phyloP scores from a whole-genome alignment of 1,284 basidiomycete genomes.

The Termitomyces sp. region DNA sequence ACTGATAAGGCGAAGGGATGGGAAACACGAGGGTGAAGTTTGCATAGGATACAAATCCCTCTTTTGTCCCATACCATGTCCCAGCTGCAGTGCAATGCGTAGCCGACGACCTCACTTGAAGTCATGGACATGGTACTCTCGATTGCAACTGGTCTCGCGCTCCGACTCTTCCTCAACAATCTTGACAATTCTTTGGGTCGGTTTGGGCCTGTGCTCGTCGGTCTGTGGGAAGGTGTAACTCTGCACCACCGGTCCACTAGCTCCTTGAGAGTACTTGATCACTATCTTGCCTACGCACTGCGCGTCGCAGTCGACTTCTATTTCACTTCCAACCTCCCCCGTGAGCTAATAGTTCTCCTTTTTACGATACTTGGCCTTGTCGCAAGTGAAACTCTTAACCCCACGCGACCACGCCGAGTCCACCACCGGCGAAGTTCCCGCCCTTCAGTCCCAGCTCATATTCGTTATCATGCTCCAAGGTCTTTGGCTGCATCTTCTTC shows the following conservation, averaged over 20 bases:
- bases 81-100: slow-evolving; percentile 21
- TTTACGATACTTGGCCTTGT: slow-evolving; percentile 32
- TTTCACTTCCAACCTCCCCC: slow-evolving; percentile 25
- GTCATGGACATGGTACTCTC: slow-evolving; percentile 36
- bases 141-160: slow-evolving; percentile 34
- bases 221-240: slow-evolving; percentile 37
- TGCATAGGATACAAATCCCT: slow-evolving; percentile 9
- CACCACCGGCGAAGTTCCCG: slow-evolving; percentile 23
- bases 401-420: slow-evolving; percentile 19
- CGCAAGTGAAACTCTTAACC: slow-evolving; percentile 26
- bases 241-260: slow-evolving; percentile 30
- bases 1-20: slow-evolving; percentile 9
- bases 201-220: slow-evolving; percentile 28
- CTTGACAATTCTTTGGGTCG: slow-evolving; percentile 16
- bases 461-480: slow-evolving; percentile 21
- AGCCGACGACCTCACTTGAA: slow-evolving; percentile 14
- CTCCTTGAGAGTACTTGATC: slow-evolving; percentile 25
- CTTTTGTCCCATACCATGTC: slow-evolving; percentile 22
- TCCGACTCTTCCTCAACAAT: slow-evolving; percentile 29
- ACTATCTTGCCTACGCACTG: slow-evolving; percentile 35
- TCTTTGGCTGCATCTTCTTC: slow-evolving; percentile 8
- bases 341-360: slow-evolving; percentile 27
- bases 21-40: slow-evolving; percentile 22
- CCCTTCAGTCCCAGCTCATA: slow-evolving; percentile 21
- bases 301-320: slow-evolving; percentile 34